Percentiles rank a stretch among this genome's conserved stretches.
phyloP scores from a whole-genome alignment of 345 rosid species.

The Hibiscus tridactylites region DNA sequence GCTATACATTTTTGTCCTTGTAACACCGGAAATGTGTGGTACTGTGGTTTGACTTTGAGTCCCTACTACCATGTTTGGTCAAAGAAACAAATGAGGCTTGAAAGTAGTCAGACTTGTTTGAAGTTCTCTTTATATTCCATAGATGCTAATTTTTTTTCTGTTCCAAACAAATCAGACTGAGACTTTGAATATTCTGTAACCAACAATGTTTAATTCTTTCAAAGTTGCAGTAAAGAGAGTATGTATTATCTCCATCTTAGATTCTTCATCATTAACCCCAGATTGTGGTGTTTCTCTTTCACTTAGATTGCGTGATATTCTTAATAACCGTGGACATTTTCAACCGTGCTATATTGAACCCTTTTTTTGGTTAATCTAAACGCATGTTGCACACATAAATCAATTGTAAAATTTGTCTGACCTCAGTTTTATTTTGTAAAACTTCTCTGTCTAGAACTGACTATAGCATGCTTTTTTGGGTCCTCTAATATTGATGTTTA shows the following conservation, averaged over 20 bases:
- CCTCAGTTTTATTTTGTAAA: not conserved
- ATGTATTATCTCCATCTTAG: not conserved
- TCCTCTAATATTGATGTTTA: not conserved
- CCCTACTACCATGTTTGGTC: not conserved
- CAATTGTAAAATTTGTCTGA: constrained; percentile 2
- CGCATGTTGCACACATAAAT: not conserved
- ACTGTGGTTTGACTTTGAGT: not conserved
- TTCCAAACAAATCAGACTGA: not conserved
- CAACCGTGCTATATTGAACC: not conserved
- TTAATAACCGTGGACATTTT: not conserved
- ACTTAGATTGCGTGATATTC: not conserved
- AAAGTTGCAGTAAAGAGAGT: not conserved
- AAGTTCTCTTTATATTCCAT: not conserved
- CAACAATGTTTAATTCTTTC: not conserved
- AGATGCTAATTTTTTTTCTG: not conserved
- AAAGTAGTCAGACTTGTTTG: not conserved
- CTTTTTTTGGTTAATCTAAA: not conserved
- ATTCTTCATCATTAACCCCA: not conserved
- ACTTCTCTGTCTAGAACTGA: not conserved
- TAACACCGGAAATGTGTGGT: not conserved
- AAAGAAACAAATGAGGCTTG: not conserved
- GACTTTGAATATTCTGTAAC: not conserved
- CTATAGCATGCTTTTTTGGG: not conserved
- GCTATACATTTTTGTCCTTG: not conserved
- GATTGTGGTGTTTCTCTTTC: not conserved